A percentile compares a stretch with the other conserved stretches of the same genome.
phyloP scores from a whole-genome alignment of 2,329 filamentous ascomycete species.

The Mycosphaerella sp. region DNA sequence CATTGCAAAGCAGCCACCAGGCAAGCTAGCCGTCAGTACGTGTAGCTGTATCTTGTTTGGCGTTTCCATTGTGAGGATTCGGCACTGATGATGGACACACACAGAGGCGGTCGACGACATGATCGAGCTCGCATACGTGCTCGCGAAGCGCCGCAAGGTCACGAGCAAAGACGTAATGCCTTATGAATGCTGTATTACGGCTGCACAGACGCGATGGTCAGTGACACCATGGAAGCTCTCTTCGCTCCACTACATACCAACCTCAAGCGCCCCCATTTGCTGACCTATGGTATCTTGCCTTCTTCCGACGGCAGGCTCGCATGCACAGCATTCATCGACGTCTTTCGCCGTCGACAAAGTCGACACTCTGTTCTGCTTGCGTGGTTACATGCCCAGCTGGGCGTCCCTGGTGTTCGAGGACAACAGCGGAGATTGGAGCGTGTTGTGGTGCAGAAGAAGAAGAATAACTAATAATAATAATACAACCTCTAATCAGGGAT shows the following conservation, averaged over 20 bases:
- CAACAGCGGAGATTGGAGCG: slow-evolving; percentile 12
- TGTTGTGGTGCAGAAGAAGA: not conserved
- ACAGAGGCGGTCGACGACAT: slow-evolving; percentile 60
- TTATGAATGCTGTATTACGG: slow-evolving; percentile 56
- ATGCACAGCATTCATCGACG: slow-evolving; percentile 60
- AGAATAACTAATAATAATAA: too few species aligned
- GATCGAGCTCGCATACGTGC: slow-evolving; percentile 55
- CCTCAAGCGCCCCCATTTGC: not conserved
- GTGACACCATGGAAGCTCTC: slow-evolving; percentile 27
- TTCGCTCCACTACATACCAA: not conserved
- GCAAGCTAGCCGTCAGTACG: slow-evolving; percentile 55
- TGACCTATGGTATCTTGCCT: not conserved
- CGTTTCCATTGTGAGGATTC: not conserved
- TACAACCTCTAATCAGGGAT: not conserved
- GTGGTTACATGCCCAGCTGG: slow-evolving; percentile 54
- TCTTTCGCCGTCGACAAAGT: slow-evolving; percentile 66
- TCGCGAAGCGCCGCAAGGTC: slow-evolving; percentile 53
- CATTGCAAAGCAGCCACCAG: slow-evolving; percentile 49
- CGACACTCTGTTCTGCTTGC: slow-evolving; percentile 56
- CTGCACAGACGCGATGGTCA: slow-evolving; percentile 57
- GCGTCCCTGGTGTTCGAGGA: slow-evolving; percentile 6
- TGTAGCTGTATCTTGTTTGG: slow-evolving; percentile 11
- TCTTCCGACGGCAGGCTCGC: slow-evolving; percentile 49
- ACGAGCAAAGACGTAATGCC: slow-evolving; percentile 31
- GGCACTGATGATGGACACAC: slow-evolving; percentile 4